Evolutionary conservation across 2,329 filamentous ascomycete genomes (phyloP), one percentile per base, ranked within the genome.

Genomic region (Hymenoscyphus fructigenus): DNA sequence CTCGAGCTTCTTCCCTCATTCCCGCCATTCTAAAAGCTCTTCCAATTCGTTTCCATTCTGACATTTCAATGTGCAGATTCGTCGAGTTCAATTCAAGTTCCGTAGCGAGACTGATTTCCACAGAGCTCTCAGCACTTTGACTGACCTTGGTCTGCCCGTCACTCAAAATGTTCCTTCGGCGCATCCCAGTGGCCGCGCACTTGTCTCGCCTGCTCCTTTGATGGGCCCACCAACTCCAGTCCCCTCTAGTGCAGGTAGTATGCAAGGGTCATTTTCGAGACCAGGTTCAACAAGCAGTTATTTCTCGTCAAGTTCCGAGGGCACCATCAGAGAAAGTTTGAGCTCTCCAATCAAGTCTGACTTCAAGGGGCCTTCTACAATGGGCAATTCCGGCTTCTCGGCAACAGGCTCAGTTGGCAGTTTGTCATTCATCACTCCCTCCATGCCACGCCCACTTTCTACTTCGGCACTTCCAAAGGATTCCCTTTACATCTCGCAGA

Each of bases 21-120:
- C 44, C 44, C 44, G 9, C 17, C 17, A 23, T 50, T 23, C n/a
- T 50, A 20, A 10, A 38, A 38, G 28, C 29, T 29, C 58, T 53
- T n/a, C n/a, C 44, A 4, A 28, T 47, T 41, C 26, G 17, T 55
- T 47, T 55, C 60, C 26, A 44, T 26, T 38, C 6, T 26, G 12
- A n/a, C 23, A 15, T 17, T 41, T 14, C 14, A 41, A 14, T 26
- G 36, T 32, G 34, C 57, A 82, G 80, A 66, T 79, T 34, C 76
- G 78, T 47, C 76, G 80, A 56, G 72, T 81, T 47, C 81, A 83
- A 66, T 66, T 83, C 26, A 80, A 75, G 61, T 81, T 82, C 65
- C 69, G 65, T 17, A 76, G 74, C 5, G 70, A 75, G 10, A 60
- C 69, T 29, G 79, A 80, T 61, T 82, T 75, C 57, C 50, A 59